Evolutionary conservation across 441 rosid species (phyloP).

Genomic region (Arabidopsis hybrid): DNA sequence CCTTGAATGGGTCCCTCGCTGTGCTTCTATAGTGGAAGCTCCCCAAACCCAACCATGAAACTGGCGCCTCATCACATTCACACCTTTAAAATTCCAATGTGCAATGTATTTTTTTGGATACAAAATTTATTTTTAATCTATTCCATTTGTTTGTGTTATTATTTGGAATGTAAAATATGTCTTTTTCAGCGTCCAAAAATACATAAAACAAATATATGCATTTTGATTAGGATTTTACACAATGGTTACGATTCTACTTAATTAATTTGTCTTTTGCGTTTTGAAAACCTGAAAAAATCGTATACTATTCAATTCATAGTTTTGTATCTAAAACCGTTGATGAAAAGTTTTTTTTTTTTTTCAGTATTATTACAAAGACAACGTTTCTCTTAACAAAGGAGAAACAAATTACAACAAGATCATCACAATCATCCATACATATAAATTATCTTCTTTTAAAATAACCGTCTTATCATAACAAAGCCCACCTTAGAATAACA

Average conservation of each 20-base stretch:
- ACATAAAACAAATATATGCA: neutral
- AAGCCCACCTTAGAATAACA: slow-evolving; percentile 43
- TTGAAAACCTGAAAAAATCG: neutral
- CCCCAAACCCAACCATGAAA: slow-evolving; percentile 26
- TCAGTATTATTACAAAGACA: slow-evolving; percentile 27
- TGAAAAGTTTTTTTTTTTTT: neutral
- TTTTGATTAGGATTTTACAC: neutral
- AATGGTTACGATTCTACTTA: neutral
- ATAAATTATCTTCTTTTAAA: neutral
- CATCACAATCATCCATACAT: slow-evolving; percentile 43
- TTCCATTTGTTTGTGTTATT: too few species aligned
- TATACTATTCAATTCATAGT: neutral
- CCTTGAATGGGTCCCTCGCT: slow-evolving; percentile 29
- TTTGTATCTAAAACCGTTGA: neutral
- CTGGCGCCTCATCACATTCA: slow-evolving; percentile 2
- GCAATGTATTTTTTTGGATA: too few species aligned
- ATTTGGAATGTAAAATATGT: neutral
- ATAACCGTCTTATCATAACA: neutral
- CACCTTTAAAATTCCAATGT: too few species aligned
- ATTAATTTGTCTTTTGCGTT: neutral
- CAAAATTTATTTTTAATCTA: too few species aligned
- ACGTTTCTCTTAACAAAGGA: slow-evolving; percentile 9
- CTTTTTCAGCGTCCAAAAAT: neutral
- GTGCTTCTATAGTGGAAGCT: slow-evolving; percentile 34
- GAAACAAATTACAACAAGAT: slow-evolving; percentile 27